Evolutionary conservation across 306 rosid genomes (phyloP).

Genomic region (Cucumis sativus): DNA sequence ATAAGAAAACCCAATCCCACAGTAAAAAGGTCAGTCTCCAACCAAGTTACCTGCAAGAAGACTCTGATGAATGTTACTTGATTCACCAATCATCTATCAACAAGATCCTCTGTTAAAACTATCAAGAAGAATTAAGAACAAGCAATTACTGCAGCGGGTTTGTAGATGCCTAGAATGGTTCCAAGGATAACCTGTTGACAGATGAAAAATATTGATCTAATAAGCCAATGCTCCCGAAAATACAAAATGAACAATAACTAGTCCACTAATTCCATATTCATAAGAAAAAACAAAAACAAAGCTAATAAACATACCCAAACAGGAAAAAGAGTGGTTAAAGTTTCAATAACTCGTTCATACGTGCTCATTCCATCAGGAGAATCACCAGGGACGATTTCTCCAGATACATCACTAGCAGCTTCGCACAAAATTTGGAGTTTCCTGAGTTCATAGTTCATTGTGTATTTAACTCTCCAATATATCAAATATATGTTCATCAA

Average conservation of each 20-base stretch:
- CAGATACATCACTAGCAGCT: conserved; percentile 44
- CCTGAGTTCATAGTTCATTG: conserved; percentile 23
- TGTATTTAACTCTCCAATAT: background rate
- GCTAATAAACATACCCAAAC: conserved; percentile 56
- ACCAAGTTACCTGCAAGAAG: conserved; percentile 72
- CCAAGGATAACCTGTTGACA: conserved; percentile 68
- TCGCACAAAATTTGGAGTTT: conserved; percentile 42
- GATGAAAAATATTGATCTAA: conserved; percentile 1
- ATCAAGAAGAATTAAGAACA: conserved; percentile 13
- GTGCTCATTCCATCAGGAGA: conserved; percentile 30
- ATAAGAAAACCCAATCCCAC: conserved; percentile 85
- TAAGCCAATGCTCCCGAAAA: background rate
- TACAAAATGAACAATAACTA: background rate
- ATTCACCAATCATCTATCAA: conserved; percentile 16
- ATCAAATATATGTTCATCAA: background rate
- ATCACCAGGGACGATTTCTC: conserved; percentile 36
- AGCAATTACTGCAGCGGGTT: conserved; percentile 63
- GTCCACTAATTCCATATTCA: background rate
- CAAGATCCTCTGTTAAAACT: background rate
- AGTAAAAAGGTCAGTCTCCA: conserved; percentile 81
- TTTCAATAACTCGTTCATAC: conserved; percentile 65
- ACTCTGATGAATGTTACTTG: conserved; percentile 18
- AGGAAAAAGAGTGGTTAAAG: conserved; percentile 83
- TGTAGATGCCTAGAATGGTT: conserved; percentile 63
- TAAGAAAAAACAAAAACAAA: background rate